Evolutionary conservation across 106 monocot species (phyloP).

Genomic region (Allium sativum): DNA sequence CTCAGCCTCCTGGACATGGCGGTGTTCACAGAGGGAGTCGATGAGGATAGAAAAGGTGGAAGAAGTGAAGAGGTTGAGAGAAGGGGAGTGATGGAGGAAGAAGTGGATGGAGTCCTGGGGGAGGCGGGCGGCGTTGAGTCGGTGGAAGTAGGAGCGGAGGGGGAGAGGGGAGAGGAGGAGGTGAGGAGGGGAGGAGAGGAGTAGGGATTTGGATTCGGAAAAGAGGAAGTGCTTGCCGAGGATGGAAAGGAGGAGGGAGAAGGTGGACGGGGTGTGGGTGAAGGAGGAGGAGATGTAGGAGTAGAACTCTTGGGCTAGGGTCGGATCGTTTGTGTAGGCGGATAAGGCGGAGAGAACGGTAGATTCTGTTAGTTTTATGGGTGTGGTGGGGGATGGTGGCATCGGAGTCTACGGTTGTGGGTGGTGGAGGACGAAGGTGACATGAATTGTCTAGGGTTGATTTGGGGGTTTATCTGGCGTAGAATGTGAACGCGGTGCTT

Average conservation of each 20-base stretch:
- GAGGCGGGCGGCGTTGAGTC: constrained; percentile 63
- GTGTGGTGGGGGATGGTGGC: not conserved
- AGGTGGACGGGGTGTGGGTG: constrained; percentile 46
- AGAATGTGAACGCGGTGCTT: too few relatives aligned
- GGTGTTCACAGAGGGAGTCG: constrained; percentile 72
- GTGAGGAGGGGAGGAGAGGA: constrained; percentile 18
- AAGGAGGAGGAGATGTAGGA: constrained; percentile 43
- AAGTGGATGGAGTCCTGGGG: constrained; percentile 19
- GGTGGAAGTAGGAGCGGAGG: constrained; percentile 55
- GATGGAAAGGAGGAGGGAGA: constrained; percentile 44
- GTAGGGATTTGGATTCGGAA: constrained; percentile 37
- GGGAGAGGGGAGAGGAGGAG: constrained; percentile 22
- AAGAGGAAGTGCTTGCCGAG: constrained; percentile 93
- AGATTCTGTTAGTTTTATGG: constrained; percentile 1
- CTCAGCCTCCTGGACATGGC: constrained; percentile 51
- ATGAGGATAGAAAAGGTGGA: constrained; percentile 48
- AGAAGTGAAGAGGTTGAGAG: constrained; percentile 22
- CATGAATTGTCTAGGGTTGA: too few relatives aligned
- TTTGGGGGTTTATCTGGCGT: too few relatives aligned
- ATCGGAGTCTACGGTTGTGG: not conserved
- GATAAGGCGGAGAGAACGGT: constrained; percentile 55
- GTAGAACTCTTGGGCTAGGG: constrained; percentile 84
- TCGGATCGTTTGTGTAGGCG: constrained; percentile 67
- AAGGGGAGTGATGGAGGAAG: constrained; percentile 29
- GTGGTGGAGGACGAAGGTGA: not conserved